phyloP scores from a whole-genome alignment of 2,329 filamentous ascomycete genomes.

The Harringtonia lauricola region DNA sequence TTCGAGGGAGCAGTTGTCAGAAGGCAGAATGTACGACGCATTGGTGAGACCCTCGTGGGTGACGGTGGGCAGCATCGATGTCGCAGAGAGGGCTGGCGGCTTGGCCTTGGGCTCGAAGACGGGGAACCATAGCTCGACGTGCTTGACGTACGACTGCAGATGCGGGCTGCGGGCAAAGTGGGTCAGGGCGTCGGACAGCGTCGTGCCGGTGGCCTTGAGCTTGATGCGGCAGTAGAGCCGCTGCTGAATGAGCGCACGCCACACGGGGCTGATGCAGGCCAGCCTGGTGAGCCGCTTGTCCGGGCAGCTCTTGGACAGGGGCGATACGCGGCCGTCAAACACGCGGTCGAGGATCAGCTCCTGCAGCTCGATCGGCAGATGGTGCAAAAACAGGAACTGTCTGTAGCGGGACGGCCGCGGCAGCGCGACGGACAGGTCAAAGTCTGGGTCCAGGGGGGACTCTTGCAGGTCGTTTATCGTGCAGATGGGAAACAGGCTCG shows the following conservation, averaged over 20 bases:
- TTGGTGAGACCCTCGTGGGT: constrained; percentile 44
- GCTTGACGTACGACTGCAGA: constrained; percentile 53
- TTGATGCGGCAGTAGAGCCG: constrained; percentile 67
- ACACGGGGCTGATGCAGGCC: constrained; percentile 50
- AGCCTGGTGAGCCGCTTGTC: constrained; percentile 55
- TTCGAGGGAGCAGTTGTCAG: constrained; percentile 58
- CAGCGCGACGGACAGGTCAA: constrained; percentile 1
- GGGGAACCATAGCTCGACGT: constrained; percentile 69
- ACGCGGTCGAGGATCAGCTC: constrained; percentile 61
- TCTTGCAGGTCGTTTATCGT: not conserved
- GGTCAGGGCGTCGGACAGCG: constrained; percentile 43
- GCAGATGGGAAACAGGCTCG: no score
- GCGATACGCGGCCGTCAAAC: constrained; percentile 56
- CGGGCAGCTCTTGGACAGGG: constrained; percentile 44
- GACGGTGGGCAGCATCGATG: constrained; percentile 37
- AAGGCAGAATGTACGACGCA: constrained; percentile 46
- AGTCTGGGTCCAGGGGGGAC: not conserved
- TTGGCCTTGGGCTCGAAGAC: constrained; percentile 52
- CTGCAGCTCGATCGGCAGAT: constrained; percentile 59
- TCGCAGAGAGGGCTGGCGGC: constrained; percentile 29
- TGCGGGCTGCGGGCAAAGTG: constrained; percentile 51
- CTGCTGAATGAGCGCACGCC: constrained; percentile 58
- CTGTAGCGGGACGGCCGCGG: constrained; percentile 6
- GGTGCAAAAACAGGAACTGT: constrained; percentile 30
- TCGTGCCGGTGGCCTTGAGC: constrained; percentile 58